Conservation (phyloP, 768 basidiomycete species). For the Auricularia cornea region DNA sequence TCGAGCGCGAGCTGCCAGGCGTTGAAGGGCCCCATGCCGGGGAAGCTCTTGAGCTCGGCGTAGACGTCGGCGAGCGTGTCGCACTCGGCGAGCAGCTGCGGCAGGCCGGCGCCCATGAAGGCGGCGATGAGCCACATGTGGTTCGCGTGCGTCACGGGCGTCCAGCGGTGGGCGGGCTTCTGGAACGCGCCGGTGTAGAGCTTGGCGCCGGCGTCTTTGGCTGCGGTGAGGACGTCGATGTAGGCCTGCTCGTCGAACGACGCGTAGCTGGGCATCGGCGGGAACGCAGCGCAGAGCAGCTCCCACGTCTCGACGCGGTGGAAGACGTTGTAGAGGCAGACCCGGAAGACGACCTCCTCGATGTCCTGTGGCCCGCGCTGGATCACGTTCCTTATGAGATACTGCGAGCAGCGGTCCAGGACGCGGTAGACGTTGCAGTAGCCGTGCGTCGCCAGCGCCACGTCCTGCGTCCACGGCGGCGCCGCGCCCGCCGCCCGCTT, state of each 20-base stretch:
- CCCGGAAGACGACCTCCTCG: slow-evolving; percentile 60
- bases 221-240: slow-evolving; percentile 38
- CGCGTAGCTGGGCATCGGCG: slow-evolving; percentile 16
- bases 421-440: slow-evolving; percentile 76
- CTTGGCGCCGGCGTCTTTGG: slow-evolving; percentile 28
- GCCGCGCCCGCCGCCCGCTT: slow-evolving; percentile 40
- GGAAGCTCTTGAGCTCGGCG: slow-evolving; percentile 43
- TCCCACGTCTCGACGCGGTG: slow-evolving; percentile 69
- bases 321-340: slow-evolving; percentile 63
- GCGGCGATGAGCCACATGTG: slow-evolving; percentile 55
- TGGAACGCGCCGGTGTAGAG: slow-evolving; percentile 69
- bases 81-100: slow-evolving; percentile 39
- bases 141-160: slow-evolving; percentile 39
- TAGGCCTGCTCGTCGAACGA: slow-evolving; percentile 46
- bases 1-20: slow-evolving; percentile 60
- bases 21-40: slow-evolving; percentile 67
- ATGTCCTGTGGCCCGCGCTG: slow-evolving; percentile 54
- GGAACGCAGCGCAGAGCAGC: slow-evolving; percentile 41
- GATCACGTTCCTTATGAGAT: slow-evolving; percentile 58
- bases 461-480: slow-evolving; percentile 64
- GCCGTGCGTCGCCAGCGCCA: slow-evolving; percentile 42
- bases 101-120: slow-evolving; percentile 46
- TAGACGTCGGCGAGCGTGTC: slow-evolving; percentile 55
- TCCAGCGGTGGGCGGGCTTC: slow-evolving; percentile 57
- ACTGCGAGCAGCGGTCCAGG: slow-evolving; percentile 63